These are phyloP conservation scores for Steccherinum ochraceum DNA, from an alignment of 768 basidiomycete genomes.

Conservation along the genomic window DNA sequence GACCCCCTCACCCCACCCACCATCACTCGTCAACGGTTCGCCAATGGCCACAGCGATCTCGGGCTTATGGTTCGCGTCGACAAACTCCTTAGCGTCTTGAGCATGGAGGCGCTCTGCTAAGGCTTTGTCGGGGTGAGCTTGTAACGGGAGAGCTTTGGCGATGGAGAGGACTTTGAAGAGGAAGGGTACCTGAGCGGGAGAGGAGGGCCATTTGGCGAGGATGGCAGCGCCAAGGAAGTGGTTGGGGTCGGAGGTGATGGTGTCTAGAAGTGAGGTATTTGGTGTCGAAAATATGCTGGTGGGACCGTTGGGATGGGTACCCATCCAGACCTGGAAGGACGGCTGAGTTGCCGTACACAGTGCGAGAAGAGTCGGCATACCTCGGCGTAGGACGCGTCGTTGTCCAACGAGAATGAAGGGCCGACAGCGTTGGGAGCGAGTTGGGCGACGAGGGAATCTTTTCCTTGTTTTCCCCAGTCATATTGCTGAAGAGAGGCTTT, in stretches of 20 bases:
- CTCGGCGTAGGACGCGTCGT: conserved; percentile 48
- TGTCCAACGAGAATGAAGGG: conserved; percentile 32
- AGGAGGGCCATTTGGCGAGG: conserved; percentile 18
- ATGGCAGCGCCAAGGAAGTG: conserved; percentile 32
- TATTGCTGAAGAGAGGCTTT: conserved; percentile 33
- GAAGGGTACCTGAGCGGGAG: conserved; percentile 42
- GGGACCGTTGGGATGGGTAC: conserved; percentile 48
- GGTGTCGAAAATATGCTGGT: conserved; percentile 26
- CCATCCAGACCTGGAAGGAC: conserved; percentile 58
- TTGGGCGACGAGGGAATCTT: conserved; percentile 40
- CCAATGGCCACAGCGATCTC: conserved; percentile 52
- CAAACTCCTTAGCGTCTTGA: conserved; percentile 33
- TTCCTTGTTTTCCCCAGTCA: conserved; percentile 49
- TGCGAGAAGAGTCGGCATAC: conserved; percentile 8
- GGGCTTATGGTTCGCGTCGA: conserved; percentile 53
- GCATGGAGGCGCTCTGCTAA: conserved; percentile 37
- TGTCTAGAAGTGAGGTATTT: conserved; percentile 25
- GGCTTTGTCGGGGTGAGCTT: conserved; percentile 50
- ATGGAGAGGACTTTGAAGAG: conserved; percentile 53
- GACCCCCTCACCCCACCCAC: conserved; percentile 10
- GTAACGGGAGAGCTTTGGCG: conserved; percentile 48
- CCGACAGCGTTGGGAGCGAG: conserved; percentile 27
- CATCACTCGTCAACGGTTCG: conserved; percentile 24
- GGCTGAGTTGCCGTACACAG: too few relatives aligned
- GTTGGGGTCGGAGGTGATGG: conserved; percentile 22